phyloP scores from a whole-genome alignment of 495 filamentous ascomycete genomes.

The Mycothermus thermophilus region DNA sequence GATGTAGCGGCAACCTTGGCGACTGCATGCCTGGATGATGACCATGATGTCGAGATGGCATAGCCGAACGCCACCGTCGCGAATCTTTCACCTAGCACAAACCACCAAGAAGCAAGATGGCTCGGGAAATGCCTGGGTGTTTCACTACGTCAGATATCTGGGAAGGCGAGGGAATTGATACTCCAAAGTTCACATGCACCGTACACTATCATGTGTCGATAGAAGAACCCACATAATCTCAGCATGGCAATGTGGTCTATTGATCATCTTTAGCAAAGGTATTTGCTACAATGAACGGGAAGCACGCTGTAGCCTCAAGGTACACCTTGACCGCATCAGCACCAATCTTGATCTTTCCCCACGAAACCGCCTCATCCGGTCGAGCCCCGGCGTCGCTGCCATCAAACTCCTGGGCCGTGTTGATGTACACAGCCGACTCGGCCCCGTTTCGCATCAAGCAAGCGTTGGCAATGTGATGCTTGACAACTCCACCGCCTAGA shows the following conservation, averaged over 20 bases:
- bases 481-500: constrained; percentile 80
- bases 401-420: constrained; percentile 93
- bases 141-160: no score
- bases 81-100: no score
- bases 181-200: no score
- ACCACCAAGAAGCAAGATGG: no score
- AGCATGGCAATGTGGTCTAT: constrained; percentile 1
- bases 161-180: no score
- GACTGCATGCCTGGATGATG: no score
- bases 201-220: no score
- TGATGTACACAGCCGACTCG: constrained; percentile 91
- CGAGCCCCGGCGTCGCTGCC: constrained; percentile 91
- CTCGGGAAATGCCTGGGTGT: no score
- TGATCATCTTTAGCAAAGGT: constrained; percentile 59
- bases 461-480: constrained; percentile 96
- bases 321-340: constrained; percentile 85
- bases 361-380: constrained; percentile 92
- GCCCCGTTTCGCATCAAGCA: constrained; percentile 94
- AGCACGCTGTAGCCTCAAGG: constrained; percentile 80
- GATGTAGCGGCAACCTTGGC: no score
- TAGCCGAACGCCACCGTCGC: no score
- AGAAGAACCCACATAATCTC: no score
- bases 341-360: constrained; percentile 91
- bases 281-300: constrained; percentile 87
- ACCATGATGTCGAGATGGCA: no score